phyloP scores from a whole-genome alignment of 176 grass and related monocot species.

The Carex parvula region DNA sequence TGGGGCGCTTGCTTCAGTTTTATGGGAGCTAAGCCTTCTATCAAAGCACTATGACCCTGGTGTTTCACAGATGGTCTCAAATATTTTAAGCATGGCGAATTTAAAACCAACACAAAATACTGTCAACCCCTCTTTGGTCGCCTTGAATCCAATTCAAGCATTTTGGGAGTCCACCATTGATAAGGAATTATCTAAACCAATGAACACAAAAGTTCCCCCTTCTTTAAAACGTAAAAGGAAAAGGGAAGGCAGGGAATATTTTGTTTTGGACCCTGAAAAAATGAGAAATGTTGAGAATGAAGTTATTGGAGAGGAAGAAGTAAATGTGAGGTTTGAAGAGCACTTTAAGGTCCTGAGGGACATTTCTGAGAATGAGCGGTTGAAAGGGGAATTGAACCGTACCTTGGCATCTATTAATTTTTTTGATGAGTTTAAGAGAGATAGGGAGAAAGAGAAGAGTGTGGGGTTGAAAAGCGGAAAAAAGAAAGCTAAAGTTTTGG shows the following conservation, averaged over 20 bases:
- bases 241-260: slow-evolving; percentile 40
- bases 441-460: slow-evolving; percentile 27
- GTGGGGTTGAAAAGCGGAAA: neutral
- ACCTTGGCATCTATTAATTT: slow-evolving; percentile 59
- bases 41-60: slow-evolving; percentile 72
- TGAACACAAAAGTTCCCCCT: slow-evolving; percentile 27
- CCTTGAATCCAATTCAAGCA: slow-evolving; percentile 58
- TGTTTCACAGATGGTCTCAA: slow-evolving; percentile 59
- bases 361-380: slow-evolving; percentile 69
- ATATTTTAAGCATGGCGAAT: slow-evolving; percentile 69
- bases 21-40: slow-evolving; percentile 92
- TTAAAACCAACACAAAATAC: slow-evolving; percentile 62
- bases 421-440: slow-evolving; percentile 76
- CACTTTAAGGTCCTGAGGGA: slow-evolving; percentile 62
- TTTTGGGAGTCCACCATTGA: slow-evolving; percentile 60
- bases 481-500: neutral
- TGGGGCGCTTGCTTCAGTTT: slow-evolving; percentile 83
- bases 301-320: slow-evolving; percentile 41
- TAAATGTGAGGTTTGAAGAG: slow-evolving; percentile 52
- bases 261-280: slow-evolving; percentile 37
- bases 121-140: slow-evolving; percentile 48
- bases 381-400: slow-evolving; percentile 62
- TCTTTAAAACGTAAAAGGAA: slow-evolving; percentile 54
- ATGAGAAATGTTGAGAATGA: slow-evolving; percentile 34
- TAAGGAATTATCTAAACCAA: slow-evolving; percentile 47